Percentiles rank a stretch among this genome's conserved stretches.
These are phyloP conservation scores for Zoysia matrella DNA, from an alignment of 202 grass and related monocot genomes.

Conservation along the genomic window DNA sequence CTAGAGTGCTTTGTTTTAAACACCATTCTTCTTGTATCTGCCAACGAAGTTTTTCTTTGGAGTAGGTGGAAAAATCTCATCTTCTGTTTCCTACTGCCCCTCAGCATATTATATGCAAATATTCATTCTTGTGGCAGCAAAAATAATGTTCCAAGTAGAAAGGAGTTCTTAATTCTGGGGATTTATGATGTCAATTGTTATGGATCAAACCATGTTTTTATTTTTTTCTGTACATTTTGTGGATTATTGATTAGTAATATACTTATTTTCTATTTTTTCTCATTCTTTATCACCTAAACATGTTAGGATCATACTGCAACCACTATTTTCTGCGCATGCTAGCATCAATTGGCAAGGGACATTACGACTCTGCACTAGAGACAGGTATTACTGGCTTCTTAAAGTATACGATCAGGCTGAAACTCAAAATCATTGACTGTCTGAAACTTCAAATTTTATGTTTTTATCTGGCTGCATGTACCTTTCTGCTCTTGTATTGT, in stretches of 20 bases:
- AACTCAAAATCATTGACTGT: background rate
- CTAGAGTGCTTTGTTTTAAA: conserved; percentile 12
- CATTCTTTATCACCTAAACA: conserved; percentile 37
- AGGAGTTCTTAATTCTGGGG: background rate
- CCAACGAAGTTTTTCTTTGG: too few species aligned
- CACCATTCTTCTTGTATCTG: background rate
- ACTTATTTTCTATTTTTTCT: conserved; percentile 26
- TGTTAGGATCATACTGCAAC: conserved; percentile 88
- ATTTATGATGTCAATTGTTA: background rate
- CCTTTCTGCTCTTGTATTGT: background rate
- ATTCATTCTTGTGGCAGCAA: background rate
- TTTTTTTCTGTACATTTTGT: conserved; percentile 2
- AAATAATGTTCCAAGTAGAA: conserved; percentile 3
- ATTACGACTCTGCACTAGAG: conserved; percentile 81
- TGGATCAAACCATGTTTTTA: background rate
- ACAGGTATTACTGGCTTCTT: conserved; percentile 54
- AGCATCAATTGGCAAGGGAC: conserved; percentile 85
- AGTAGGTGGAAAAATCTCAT: background rate
- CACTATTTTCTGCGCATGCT: conserved; percentile 95
- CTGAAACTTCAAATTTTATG: conserved; percentile 14
- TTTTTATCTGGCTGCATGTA: background rate
- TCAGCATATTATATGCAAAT: conserved; percentile 25
- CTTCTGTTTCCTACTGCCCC: background rate
- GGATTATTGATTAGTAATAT: background rate
- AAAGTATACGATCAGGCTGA: background rate